Base-by-base conservation (phyloP, 768 basidiomycete genomes). In the Trametes cinnabarina region DNA sequence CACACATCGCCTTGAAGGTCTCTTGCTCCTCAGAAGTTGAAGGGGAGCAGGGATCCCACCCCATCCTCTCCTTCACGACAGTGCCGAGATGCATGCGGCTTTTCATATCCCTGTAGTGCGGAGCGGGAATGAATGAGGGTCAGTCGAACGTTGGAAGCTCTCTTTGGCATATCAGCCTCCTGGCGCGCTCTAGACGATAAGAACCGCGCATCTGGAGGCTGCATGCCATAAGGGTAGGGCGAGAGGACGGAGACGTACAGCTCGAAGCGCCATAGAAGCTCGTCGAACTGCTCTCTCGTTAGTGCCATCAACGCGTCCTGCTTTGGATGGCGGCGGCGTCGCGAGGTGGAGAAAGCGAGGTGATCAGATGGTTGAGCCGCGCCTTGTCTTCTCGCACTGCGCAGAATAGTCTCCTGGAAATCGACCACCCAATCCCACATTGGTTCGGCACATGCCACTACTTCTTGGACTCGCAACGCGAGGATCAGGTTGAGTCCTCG, bases 351-450 rank as follows among this genome's bases (percentile, higher is more conserved):
- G 30, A 43, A 42, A 17, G 48, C 30, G 47, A 42, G 44, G 10
- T 51, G 52, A 19, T 43, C 47, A 48, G 50, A 51, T 30, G 54
- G 22, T 4, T 41, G 50, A 12, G 50, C 28, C 48, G 58, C 9
- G 22, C 26, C 20, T 23, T 25, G 22, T n/a, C 26, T 20, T 19
- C 28, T 35, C 41, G 35, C 11, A 23, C 48, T 44, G 32, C 55
- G 47, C 35, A 42, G 46, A 20, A 32, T 62, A 32, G 39, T 23
- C 53, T 51, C 58, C 66, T 72, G 84, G 58, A 78, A 79, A 23
- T 78, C 78, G 20, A 73, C 65, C 3, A 90, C 79, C 82, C 84
- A 90, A 53, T 87, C 87, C 89, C 89, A 91, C 87, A 90, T 90
- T 28, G 83, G 76, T 70, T 90, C 89, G 0, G 83, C 77, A 64